These are phyloP conservation scores for Botrytis pseudocinerea DNA, from an alignment of 2,329 filamentous ascomycete genomes.

Conservation along the genomic window DNA sequence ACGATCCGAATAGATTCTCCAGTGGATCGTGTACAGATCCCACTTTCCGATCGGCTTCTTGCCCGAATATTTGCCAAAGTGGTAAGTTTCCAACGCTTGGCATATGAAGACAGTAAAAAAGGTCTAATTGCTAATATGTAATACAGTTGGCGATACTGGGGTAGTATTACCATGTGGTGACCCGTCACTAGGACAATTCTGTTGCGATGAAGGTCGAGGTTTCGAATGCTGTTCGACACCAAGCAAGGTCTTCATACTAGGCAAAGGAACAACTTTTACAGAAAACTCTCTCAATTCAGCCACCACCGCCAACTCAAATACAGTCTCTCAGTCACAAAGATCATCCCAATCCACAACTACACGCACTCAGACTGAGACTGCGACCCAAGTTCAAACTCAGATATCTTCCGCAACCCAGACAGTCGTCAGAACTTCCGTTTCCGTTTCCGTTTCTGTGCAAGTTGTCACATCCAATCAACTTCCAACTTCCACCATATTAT, in stretches of 20 bases:
- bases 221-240: conserved; percentile 24
- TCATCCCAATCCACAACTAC: background rate
- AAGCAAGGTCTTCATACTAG: conserved; percentile 26
- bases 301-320: no score
- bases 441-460: conserved; percentile 1
- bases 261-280: conserved; percentile 4
- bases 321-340: background rate
- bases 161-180: conserved; percentile 27
- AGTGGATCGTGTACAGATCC: conserved; percentile 28
- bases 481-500: background rate
- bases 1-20: conserved; percentile 18
- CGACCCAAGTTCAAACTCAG: background rate
- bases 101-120: background rate
- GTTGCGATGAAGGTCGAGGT: conserved; percentile 30
- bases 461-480: background rate
- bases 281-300: background rate
- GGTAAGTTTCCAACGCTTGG: conserved; percentile 20
- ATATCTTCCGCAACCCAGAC: background rate
- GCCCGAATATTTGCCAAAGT: conserved; percentile 29
- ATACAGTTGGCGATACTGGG: conserved; percentile 23
- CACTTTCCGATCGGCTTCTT: conserved; percentile 23
- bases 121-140: background rate
- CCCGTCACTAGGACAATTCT: conserved; percentile 26
- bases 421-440: background rate
- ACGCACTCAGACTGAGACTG: background rate